Evolutionary conservation across 108 stramenopile genomes (phyloP).

Genomic region (Skeletonema costatum): DNA sequence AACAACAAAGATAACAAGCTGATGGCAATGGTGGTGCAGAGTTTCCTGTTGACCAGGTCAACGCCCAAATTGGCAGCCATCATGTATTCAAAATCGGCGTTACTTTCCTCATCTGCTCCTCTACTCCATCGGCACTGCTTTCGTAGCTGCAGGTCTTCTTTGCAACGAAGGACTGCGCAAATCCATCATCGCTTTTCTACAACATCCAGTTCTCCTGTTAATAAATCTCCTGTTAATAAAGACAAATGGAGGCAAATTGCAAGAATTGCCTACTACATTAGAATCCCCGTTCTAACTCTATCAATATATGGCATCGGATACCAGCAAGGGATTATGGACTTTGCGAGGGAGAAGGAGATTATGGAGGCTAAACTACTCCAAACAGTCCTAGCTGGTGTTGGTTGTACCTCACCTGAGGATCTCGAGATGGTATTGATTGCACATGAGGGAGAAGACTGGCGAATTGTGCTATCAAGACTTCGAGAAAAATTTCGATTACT

Average conservation of each 20-base stretch:
- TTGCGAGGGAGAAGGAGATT: constrained; percentile 32
- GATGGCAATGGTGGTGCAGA: no score
- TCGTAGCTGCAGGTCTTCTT: not conserved
- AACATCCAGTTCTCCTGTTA: not conserved
- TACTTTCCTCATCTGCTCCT: not conserved
- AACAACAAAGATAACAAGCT: no score
- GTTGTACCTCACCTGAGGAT: constrained; percentile 39
- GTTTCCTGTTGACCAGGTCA: not conserved
- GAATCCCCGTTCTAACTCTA: constrained; percentile 67
- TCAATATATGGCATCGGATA: constrained; percentile 76
- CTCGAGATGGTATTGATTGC: constrained; percentile 33
- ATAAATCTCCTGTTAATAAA: not conserved
- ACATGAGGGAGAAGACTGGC: constrained; percentile 45
- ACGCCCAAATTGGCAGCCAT: not conserved
- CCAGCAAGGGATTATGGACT: constrained; percentile 75
- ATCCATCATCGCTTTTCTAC: not conserved
- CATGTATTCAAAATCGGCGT: not conserved
- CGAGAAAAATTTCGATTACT: constrained; percentile 4
- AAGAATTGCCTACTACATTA: constrained; percentile 38
- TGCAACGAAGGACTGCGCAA: not conserved
- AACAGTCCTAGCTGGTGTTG: constrained; percentile 44
- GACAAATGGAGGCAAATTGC: constrained; percentile 43
- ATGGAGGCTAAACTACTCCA: constrained; percentile 36
- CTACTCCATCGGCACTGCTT: not conserved
- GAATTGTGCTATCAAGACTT: constrained; percentile 20